Evolutionary conservation across 169 alveolate species (phyloP).

Genomic region (Cryptosporidium xiaoi): DNA sequence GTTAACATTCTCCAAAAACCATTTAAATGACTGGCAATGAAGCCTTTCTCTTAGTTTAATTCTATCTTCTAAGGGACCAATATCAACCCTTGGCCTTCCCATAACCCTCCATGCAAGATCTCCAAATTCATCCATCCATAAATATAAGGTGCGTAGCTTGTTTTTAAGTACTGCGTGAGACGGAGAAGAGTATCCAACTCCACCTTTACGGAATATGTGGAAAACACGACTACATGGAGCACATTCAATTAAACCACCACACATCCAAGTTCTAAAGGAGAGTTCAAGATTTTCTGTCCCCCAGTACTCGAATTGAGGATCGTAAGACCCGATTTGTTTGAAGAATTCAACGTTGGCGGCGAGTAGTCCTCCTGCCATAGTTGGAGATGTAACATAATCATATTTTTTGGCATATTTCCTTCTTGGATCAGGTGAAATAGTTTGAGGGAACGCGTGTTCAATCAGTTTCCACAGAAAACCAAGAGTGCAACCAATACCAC

Average conservation of each 20-base stretch:
- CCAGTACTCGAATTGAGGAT: constrained; percentile 79
- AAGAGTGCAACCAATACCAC: constrained; percentile 83
- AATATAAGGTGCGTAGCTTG: constrained; percentile 76
- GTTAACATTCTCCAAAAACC: constrained; percentile 79
- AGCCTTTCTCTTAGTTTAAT: constrained; percentile 55
- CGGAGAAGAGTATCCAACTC: constrained; percentile 79
- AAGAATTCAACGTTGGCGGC: constrained; percentile 78
- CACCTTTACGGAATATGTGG: constrained; percentile 81
- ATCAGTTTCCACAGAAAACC: constrained; percentile 81
- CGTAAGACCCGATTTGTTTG: constrained; percentile 78
- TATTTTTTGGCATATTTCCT: constrained; percentile 66
- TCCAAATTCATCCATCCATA: constrained; percentile 81
- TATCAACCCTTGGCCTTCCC: constrained; percentile 65
- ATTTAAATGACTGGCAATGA: constrained; percentile 75
- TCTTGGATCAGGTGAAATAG: constrained; percentile 49
- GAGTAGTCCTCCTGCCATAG: constrained; percentile 83
- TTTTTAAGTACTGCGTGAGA: constrained; percentile 73
- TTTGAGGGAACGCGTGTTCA: constrained; percentile 79
- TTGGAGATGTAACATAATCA: constrained; percentile 79
- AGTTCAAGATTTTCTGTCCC: constrained; percentile 82
- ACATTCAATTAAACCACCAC: constrained; percentile 83
- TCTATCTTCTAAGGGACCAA: constrained; percentile 68
- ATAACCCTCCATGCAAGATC: constrained; percentile 72
- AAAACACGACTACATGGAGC: constrained; percentile 81
- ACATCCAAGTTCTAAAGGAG: constrained; percentile 81